Evolutionary conservation across 2,329 filamentous ascomycete species (phyloP), one percentile per base, ranked within the genome.

Genomic region (Fusarium torreyae): DNA sequence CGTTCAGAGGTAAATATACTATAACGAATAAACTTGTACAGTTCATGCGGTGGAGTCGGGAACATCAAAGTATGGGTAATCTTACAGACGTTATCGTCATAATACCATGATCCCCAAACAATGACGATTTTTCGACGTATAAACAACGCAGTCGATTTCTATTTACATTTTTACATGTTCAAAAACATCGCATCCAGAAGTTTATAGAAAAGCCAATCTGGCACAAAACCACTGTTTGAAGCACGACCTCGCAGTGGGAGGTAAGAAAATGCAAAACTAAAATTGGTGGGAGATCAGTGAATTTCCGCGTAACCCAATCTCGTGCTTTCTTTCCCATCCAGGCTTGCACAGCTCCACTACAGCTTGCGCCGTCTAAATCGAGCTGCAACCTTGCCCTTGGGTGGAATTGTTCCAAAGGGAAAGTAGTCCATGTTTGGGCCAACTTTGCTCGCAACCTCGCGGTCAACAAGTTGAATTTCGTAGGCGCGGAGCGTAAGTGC

Each of bases 401-500:
- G 69, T 0, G 72, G 71, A 15, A 74, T 74, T 2, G 68, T 70
- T 15, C 71, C 71, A 54, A 74, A 72, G 0, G 71, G 72, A 39
- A 74, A 72, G 33, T 74, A 74, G 18, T 63, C 55, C 64, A 74
- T 70, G 4, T 74, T 71, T 1, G 65, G 68, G 0, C 39, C 59
- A 17, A 69, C 7, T 2, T 68, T 60, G 5, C 50, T 39, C 14
- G 63, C 68, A 3, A 51, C 57, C 22, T 43, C 42, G n/a, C 24
- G 51, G 7, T 68, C 57, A 3, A 57, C n/a, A 22, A 77, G 54
- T 24, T 79, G 76, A 15, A 80, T 74, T 15, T 80, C 76, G 48
- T 76, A 80, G 15, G 69, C 73, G 0, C 67, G 62, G 9, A 80
- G 61, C 18, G 80, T 70, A 24, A 79, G 40, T 2, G 77, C 76